Percentiles rank a stretch among this genome's conserved stretches.
Conservation (phyloP, 2,329 filamentous ascomycete genomes). For the Aureobasidium leucospermi region DNA sequence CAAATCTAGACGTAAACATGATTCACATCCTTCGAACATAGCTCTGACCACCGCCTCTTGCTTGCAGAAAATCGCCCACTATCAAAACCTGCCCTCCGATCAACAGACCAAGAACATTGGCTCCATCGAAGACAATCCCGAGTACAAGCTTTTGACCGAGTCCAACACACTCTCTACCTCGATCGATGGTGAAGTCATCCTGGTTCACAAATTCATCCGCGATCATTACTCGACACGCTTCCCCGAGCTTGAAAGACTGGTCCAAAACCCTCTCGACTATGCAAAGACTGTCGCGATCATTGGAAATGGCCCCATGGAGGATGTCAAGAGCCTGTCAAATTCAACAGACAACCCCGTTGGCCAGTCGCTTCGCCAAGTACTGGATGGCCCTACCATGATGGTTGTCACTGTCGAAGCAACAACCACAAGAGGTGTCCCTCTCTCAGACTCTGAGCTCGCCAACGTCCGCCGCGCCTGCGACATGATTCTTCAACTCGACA, state of each 20-base stretch:
- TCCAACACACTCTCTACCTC: conserved; percentile 85
- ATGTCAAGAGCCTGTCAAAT: conserved; percentile 71
- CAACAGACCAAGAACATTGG: conserved; percentile 61
- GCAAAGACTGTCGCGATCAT: conserved; percentile 91
- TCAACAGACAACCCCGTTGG: conserved; percentile 73
- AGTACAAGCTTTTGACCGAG: conserved; percentile 81
- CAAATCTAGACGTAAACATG: conserved; percentile 24
- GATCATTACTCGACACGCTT: conserved; percentile 94
- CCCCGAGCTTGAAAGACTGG: conserved; percentile 81
- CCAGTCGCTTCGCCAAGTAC: conserved; percentile 65
- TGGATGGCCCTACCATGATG: conserved; percentile 89
- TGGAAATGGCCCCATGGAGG: conserved; percentile 84
- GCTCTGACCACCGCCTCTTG: conserved; percentile 57
- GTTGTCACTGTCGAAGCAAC: conserved; percentile 92
- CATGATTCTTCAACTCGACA: conserved; percentile 81
- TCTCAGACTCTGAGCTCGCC: conserved; percentile 67
- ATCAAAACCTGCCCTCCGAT: conserved; percentile 60
- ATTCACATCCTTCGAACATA: conserved; percentile 62
- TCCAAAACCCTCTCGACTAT: conserved; percentile 89
- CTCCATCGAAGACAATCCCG: conserved; percentile 84
- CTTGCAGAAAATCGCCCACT: conserved; percentile 71
- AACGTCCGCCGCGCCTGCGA: conserved; percentile 71
- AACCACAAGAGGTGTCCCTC: conserved; percentile 72
- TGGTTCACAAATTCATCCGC: conserved; percentile 92
- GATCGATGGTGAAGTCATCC: conserved; percentile 85